Percentiles rank a stretch among this genome's conserved stretches.
phyloP scores from a whole-genome alignment of 2,329 filamentous ascomycete genomes.

The Aspergillus persii region DNA sequence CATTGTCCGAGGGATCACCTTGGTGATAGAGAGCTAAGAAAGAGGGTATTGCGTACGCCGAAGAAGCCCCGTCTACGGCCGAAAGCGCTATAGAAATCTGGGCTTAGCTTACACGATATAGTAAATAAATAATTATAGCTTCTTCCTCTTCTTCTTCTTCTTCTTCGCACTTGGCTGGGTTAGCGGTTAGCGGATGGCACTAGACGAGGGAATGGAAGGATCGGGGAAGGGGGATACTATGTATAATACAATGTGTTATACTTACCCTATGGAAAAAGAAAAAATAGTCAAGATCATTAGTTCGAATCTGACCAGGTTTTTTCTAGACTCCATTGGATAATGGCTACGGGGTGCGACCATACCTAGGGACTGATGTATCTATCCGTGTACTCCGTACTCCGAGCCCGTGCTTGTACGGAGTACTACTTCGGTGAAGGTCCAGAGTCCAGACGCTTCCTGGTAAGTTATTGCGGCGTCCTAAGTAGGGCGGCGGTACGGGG shows the following conservation, averaged over 20 bases:
- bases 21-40: neutral
- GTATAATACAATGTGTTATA: neutral
- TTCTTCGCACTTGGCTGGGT: too few species aligned
- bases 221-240: neutral
- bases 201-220: neutral
- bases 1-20: neutral
- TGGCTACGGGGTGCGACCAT: neutral
- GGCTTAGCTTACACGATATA: too few species aligned
- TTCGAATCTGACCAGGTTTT: neutral
- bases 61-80: neutral
- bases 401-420: too few species aligned
- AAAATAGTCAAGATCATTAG: neutral
- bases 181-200: too few species aligned
- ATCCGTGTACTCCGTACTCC: neutral
- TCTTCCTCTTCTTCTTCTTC: too few species aligned
- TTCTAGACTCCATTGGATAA: neutral
- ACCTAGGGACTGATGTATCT: neutral
- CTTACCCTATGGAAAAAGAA: neutral
- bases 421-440: too few species aligned
- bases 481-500: neutral
- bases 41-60: neutral
- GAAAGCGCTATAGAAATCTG: neutral
- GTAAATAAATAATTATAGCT: too few species aligned
- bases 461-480: neutral
- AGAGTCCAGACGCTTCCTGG: neutral